Base-by-base conservation (phyloP, 2,329 filamentous ascomycete genomes). In the Aspergillus alliaceus region DNA sequence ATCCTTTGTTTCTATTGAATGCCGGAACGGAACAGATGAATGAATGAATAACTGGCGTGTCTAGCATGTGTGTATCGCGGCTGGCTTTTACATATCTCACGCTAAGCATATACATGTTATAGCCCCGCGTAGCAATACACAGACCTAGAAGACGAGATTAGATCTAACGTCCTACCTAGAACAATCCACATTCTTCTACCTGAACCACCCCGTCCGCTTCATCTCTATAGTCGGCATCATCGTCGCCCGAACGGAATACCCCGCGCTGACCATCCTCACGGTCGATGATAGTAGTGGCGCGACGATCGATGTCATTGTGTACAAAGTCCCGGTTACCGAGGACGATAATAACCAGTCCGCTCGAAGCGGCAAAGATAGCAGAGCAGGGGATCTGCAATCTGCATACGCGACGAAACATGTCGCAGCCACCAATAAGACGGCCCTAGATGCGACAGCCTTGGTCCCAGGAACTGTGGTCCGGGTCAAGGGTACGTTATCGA, bases 201-300 rank as follows among this genome's bases (percentile, higher is more conserved):
- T 80, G 50, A 93, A 92, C 71, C 86, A 93, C 63, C 90, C 90
- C 0, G 85, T 93, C 64, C 85, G 86, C 80, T 93, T 87, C 84
- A 84, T 90, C 53, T 86, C 87, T 59, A 73, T 93, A 31, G 82
- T 86, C 7, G 90, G 90, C 29, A 73, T 91, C 8, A 81, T 93
- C 22, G 86, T 92, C 54, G 82, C 84, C 54, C 72, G 83, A 53
- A 77, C 82, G 35, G 84, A 86, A 53, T 76, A 84, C 53, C 77
- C 80, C 2, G 79, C 81, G 25, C 79, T 78, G 54, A 77, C 72
- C 32, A 71, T 85, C 42, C 73, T 88, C 35, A 82, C 79, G 1
- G 63, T 88, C 11, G 86, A 88, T 68, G 86, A 88, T 63, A 81
- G 84, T 64, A 86, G 83, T 67, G 85, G 85, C 34, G 76, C 75